Conservation (phyloP, 306 rosid genomes). For the Gynostemma pentaphyllum region DNA sequence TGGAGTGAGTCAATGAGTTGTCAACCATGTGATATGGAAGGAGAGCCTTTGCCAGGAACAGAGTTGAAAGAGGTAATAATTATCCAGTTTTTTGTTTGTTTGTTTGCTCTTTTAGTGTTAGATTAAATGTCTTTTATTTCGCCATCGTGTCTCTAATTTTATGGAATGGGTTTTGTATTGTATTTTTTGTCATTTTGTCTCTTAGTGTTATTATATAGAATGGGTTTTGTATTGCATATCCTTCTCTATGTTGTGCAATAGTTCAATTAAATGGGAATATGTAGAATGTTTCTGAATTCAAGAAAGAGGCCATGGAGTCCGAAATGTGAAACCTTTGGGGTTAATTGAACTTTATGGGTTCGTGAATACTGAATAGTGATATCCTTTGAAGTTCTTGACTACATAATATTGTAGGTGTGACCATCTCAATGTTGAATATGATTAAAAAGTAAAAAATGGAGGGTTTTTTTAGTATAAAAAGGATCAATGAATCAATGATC, state of each 20-base stretch:
- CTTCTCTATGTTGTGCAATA: not conserved
- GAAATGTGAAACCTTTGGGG: no score
- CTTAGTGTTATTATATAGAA: not conserved
- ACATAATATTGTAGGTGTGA: no score
- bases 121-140: not conserved
- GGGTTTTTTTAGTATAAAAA: no score
- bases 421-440: no score
- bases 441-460: no score
- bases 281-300: not conserved
- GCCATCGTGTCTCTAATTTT: no score
- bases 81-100: not conserved
- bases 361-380: no score
- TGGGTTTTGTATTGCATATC: not conserved
- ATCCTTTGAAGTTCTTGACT: no score
- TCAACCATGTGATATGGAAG: conserved; percentile 81
- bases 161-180: no score
- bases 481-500: no score
- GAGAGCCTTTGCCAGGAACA: conserved; percentile 68
- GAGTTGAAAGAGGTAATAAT: conserved; percentile 61
- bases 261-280: not conserved
- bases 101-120: not conserved
- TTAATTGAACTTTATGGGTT: no score
- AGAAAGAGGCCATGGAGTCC: no score
- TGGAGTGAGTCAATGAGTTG: conserved; percentile 68
- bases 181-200: not conserved